Evolutionary conservation across 257 asterid genomes (phyloP).

Genomic region (Rauvolfia tetraphylla): DNA sequence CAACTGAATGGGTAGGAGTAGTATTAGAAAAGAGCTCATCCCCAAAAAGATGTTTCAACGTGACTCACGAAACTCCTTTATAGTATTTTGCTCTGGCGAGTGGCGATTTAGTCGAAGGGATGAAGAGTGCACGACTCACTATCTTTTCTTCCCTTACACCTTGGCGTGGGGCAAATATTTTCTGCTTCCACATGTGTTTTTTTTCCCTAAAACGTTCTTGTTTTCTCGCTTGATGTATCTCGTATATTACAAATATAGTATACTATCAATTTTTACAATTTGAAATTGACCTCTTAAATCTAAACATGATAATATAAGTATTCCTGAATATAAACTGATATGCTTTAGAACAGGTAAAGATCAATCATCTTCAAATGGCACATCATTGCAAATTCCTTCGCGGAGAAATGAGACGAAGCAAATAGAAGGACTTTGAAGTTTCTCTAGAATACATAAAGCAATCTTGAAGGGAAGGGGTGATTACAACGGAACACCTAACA

Average conservation of each 20-base stretch:
- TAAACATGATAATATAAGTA: too few species aligned
- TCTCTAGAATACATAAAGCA: neutral
- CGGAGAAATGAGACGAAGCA: too few species aligned
- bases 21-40: too few species aligned
- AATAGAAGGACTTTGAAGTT: neutral
- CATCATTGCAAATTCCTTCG: neutral
- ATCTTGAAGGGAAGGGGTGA: neutral
- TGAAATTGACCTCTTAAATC: neutral
- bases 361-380: neutral
- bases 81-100: too few species aligned
- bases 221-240: too few species aligned
- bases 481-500: neutral
- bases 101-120: neutral
- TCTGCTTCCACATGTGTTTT: neutral
- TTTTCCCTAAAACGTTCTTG: too few species aligned
- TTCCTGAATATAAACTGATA: too few species aligned
- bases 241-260: too few species aligned
- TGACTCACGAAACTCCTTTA: neutral
- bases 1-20: neutral
- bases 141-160: neutral
- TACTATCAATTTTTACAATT: neutral
- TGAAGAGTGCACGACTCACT: constrained; percentile 16
- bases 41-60: neutral
- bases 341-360: too few species aligned
- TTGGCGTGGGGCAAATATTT: neutral